Conservation (phyloP, 306 rosid genomes). For the Notholithocarpus densiflorus region DNA sequence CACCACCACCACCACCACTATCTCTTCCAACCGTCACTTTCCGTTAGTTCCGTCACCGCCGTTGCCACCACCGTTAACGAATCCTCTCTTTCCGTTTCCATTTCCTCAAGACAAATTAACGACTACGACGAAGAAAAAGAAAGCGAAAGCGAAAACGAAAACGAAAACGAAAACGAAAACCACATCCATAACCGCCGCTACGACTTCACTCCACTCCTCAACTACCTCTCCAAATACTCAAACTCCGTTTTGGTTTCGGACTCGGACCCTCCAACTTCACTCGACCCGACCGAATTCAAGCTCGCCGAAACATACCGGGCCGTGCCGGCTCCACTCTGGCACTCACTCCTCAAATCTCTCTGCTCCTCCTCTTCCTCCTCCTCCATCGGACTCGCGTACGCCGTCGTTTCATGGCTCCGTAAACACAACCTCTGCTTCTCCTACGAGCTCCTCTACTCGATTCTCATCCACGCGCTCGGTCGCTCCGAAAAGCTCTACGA, state of each 20-base stretch:
- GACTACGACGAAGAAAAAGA: conserved; percentile 29
- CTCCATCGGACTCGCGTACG: conserved; percentile 62
- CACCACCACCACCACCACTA: conserved; percentile 13
- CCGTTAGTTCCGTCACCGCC: conserved; percentile 18
- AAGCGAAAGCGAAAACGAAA: conserved; percentile 36
- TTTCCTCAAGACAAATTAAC: conserved; percentile 25
- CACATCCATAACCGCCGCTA: conserved; percentile 56
- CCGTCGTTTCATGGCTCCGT: conserved; percentile 83
- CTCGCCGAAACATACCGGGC: conserved; percentile 87
- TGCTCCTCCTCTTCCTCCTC: conserved; percentile 64
- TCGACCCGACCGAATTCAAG: conserved; percentile 63
- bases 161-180: conserved; percentile 43
- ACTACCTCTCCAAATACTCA: conserved; percentile 43
- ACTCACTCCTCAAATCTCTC: conserved; percentile 76
- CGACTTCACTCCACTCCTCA: conserved; percentile 75
- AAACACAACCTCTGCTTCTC: conserved; percentile 91
- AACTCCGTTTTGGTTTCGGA: neutral
- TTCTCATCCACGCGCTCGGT: conserved; percentile 90
- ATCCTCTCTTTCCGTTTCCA: conserved; percentile 28
- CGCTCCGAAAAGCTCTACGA: conserved; percentile 87
- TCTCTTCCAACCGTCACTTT: conserved; percentile 18
- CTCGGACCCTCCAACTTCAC: conserved; percentile 53
- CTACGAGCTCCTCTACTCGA: conserved; percentile 82
- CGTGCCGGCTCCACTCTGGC: conserved; percentile 88
- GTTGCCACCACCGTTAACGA: conserved; percentile 17